phyloP scores from a whole-genome alignment of 1,284 basidiomycete species.

The Heterobasidion irregulare region DNA sequence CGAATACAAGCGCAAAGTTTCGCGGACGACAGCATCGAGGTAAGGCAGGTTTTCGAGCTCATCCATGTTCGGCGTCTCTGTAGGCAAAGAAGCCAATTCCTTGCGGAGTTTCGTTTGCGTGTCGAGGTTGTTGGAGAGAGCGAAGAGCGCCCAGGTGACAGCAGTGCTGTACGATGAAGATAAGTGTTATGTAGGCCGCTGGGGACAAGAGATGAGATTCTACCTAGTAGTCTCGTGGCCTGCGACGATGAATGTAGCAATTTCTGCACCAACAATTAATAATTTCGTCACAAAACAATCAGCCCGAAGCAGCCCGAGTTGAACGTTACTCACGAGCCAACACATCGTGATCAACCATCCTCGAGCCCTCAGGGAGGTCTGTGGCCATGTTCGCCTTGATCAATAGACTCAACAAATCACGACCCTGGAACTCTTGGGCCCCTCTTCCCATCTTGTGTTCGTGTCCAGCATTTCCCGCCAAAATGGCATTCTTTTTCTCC shows the following conservation, averaged over 20 bases:
- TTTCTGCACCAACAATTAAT: neutral
- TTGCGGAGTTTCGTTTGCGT: conserved; percentile 62
- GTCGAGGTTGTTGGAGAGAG: conserved; percentile 44
- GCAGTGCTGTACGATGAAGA: conserved; percentile 11
- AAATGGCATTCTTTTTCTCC: conserved; percentile 31
- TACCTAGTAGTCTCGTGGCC: conserved; percentile 73
- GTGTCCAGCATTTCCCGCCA: neutral
- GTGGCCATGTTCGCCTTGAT: conserved; percentile 57
- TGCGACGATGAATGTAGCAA: conserved; percentile 30
- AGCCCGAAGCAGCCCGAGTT: neutral
- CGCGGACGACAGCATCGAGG: conserved; percentile 59
- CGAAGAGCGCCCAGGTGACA: conserved; percentile 55
- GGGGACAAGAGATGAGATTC: neutral
- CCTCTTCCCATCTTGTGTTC: neutral
- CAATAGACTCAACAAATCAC: conserved; percentile 45
- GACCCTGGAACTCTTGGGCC: conserved; percentile 14
- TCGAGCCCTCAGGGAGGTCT: conserved; percentile 46
- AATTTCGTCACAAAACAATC: neutral
- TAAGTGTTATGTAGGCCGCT: too few relatives aligned
- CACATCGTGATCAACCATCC: conserved; percentile 65
- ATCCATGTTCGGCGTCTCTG: conserved; percentile 37
- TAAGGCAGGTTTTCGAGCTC: conserved; percentile 48
- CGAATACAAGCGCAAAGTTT: conserved; percentile 56
- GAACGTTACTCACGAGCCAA: conserved; percentile 33
- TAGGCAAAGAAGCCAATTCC: conserved; percentile 42